phyloP scores from a whole-genome alignment of 2,329 filamentous ascomycete species.

The Cordyceps sp. region DNA sequence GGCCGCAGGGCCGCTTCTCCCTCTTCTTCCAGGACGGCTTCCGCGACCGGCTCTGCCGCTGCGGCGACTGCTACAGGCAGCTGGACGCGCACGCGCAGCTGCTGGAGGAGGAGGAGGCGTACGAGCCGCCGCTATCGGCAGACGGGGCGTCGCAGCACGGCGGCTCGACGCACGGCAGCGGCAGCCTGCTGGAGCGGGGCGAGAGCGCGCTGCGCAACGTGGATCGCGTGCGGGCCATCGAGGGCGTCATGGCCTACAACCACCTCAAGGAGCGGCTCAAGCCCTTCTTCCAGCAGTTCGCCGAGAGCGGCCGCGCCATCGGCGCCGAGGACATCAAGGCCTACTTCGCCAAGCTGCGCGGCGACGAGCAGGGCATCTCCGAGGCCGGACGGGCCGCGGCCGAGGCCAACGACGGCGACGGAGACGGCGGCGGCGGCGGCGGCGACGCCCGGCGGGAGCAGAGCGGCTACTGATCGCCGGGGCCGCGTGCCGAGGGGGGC shows the following conservation, averaged over 20 bases:
- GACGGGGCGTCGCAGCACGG: constrained; percentile 34
- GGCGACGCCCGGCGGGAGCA: constrained; percentile 29
- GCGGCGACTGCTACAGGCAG: constrained; percentile 59
- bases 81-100: constrained; percentile 61
- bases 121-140: constrained; percentile 77
- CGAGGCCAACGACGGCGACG: constrained; percentile 15
- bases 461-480: constrained; percentile 34
- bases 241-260: constrained; percentile 97
- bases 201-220: constrained; percentile 85
- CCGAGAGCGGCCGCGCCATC: constrained; percentile 75
- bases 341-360: constrained; percentile 87
- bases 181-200: constrained; percentile 75
- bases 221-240: constrained; percentile 82
- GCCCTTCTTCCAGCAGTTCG: constrained; percentile 84
- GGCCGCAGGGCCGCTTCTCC: constrained; percentile 48
- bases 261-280: constrained; percentile 93
- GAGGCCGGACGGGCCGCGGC: constrained; percentile 40
- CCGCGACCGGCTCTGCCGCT: constrained; percentile 69
- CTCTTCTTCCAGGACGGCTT: constrained; percentile 72
- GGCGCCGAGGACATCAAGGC: constrained; percentile 91
- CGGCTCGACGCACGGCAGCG: constrained; percentile 50
- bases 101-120: constrained; percentile 84
- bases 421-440: constrained; percentile 12
- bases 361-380: constrained; percentile 61
- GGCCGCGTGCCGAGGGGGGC: background rate